Percentiles rank a stretch among this genome's conserved stretches.
These are phyloP conservation scores for Selaginella tamariscina DNA, from an alignment of 75 land plant species.

Conservation along the genomic window DNA sequence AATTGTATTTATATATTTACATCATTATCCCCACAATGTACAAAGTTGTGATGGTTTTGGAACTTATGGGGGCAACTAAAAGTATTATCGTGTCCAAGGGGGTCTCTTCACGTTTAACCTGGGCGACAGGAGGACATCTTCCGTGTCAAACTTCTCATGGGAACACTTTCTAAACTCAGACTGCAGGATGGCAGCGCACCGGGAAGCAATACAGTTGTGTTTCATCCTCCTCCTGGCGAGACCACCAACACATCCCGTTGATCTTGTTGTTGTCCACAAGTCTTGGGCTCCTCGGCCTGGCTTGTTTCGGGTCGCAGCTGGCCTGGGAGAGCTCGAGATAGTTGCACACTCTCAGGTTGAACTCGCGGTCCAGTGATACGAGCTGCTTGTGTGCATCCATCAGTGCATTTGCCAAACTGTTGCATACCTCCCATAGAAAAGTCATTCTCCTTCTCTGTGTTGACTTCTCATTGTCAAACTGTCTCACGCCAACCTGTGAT, in stretches of 20 bases:
- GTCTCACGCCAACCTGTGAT: neutral
- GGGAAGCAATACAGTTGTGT: neutral
- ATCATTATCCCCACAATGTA: neutral
- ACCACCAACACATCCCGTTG: neutral
- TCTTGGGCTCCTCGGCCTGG: neutral
- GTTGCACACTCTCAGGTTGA: neutral
- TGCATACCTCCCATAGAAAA: slow-evolving; percentile 5
- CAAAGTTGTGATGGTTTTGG: neutral
- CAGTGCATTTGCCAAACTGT: neutral
- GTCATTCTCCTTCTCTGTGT: slow-evolving; percentile 1
- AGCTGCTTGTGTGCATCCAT: slow-evolving; percentile 11
- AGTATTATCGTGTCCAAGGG: neutral
- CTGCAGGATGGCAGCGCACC: neutral
- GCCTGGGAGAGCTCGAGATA: neutral
- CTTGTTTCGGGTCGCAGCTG: neutral
- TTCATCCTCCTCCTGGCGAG: neutral
- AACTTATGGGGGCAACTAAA: neutral
- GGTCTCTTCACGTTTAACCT: neutral
- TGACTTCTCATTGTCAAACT: neutral
- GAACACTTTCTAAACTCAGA: neutral
- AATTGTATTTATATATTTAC: too few species aligned
- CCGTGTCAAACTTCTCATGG: neutral
- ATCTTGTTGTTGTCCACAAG: too few species aligned
- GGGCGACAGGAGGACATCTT: neutral
- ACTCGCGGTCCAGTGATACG: slow-evolving; percentile 4